Evolutionary conservation across 2,329 filamentous ascomycete species (phyloP).

Genomic region (Botrytis tulipae): DNA sequence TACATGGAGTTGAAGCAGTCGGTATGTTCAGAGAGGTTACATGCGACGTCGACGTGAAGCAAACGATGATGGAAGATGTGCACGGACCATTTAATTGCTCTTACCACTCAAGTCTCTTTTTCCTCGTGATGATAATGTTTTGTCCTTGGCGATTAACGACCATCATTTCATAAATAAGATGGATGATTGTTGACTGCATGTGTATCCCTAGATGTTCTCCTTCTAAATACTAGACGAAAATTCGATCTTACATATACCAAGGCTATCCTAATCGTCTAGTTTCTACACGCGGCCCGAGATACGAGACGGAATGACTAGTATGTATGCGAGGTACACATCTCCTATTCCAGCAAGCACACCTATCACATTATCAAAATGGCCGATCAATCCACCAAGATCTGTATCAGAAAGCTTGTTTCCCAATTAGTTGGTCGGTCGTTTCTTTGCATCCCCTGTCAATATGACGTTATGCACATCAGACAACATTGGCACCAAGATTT

Average conservation of each 20-base stretch:
- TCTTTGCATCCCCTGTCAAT: background rate
- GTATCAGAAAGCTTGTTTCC: background rate
- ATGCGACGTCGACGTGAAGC: background rate
- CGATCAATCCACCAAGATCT: background rate
- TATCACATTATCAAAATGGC: background rate
- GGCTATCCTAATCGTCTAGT: background rate
- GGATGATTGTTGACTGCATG: background rate
- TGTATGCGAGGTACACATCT: background rate
- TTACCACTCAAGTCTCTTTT: background rate
- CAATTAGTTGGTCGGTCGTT: background rate
- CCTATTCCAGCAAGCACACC: background rate
- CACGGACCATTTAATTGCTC: background rate
- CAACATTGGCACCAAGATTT: background rate
- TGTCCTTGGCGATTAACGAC: background rate
- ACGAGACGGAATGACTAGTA: background rate
- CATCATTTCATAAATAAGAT: background rate
- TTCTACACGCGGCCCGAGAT: background rate
- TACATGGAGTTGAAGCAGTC: background rate
- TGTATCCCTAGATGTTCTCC: background rate
- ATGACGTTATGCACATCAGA: constrained; percentile 8
- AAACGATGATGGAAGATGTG: background rate
- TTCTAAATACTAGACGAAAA: background rate
- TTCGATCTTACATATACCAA: background rate
- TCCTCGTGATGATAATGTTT: background rate
- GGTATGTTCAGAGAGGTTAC: background rate